Evolutionary conservation across 192 early-diverging fungal genomes (phyloP), one percentile per base, ranked within the genome.

Genomic region (Dissophora ornata): DNA sequence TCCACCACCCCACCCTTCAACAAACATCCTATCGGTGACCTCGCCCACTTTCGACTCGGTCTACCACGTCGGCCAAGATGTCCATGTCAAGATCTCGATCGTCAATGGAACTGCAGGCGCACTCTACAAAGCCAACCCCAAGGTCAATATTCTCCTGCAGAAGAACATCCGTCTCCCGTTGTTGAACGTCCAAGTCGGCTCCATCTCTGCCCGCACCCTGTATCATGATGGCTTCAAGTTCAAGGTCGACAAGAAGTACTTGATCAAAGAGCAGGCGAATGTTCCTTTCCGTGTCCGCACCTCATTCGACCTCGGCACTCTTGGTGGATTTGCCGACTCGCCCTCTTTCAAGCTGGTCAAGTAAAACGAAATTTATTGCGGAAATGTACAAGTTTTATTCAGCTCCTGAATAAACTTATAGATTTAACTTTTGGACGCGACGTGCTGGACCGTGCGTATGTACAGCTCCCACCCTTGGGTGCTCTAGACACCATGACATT

Each of bases 271-370:
- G 22, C 71, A 75, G 13, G 16, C 24, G 2, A 56, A 18, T 28
- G 18, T 61, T 42, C 32, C 48, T 5, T 55, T 52, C 62, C 62
- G 71, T 48, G 33, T 75, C 57, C 71, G 71, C 28, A 40, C 46
- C 21, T 28, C 22, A 2, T 69, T 52, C 19, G 21, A 52, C 21
- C 53, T 29, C 6, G 13, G 40, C 19, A 1, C 49, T 18, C 7
- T 19, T 4, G 12, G n/a, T 32, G 67, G 67, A 2, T 69, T 24
- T 22, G 15, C 1, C 22, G 67, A 69, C 30, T 69, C 67, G 0
- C 3, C 6, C 21, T 18, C 57, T 0, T 69, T 69, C 57, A 30
- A 42, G 36, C 13, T 67, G 11, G 33, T 28, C 12, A 56, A 48
- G 36, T 38, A 38, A 38, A 38, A n/a, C n/a, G n/a, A n/a, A n/a